Conservation (phyloP, 208 protist species). For the Crithidia acanthocephali region DNA sequence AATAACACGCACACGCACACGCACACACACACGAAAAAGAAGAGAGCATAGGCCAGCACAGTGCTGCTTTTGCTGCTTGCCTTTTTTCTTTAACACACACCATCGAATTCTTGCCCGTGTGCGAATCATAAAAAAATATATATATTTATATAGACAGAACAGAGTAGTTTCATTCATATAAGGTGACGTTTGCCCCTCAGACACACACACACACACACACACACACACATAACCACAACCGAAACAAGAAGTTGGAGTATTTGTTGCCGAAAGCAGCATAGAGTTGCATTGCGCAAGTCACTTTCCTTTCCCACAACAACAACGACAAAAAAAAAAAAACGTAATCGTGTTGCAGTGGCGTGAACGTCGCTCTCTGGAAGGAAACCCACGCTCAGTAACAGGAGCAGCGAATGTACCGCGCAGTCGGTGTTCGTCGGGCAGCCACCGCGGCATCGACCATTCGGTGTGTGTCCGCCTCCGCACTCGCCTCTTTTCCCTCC, state of each 20-base stretch:
- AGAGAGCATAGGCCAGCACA: too few species aligned
- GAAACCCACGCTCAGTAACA: too few species aligned
- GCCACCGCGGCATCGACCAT: constrained; percentile 6
- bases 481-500: not conserved
- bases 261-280: not conserved
- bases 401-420: constrained; percentile 37
- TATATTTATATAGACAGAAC: too few species aligned
- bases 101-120: too few species aligned
- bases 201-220: constrained; percentile 11
- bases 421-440: constrained; percentile 8
- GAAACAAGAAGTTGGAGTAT: not conserved
- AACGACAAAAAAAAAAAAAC: too few species aligned
- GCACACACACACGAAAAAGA: not conserved
- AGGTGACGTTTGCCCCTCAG: too few species aligned
- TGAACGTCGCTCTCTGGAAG: too few species aligned
- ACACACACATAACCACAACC: not conserved
- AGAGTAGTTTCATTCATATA: too few species aligned
- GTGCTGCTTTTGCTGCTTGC: too few species aligned
- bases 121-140: too few species aligned
- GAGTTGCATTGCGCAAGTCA: not conserved
- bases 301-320: not conserved
- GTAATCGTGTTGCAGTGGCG: too few species aligned
- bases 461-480: not conserved
- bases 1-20: not conserved
- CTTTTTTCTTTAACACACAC: too few species aligned